Conservation (phyloP, 306 rosid genomes). For the Quercus parvula region DNA sequence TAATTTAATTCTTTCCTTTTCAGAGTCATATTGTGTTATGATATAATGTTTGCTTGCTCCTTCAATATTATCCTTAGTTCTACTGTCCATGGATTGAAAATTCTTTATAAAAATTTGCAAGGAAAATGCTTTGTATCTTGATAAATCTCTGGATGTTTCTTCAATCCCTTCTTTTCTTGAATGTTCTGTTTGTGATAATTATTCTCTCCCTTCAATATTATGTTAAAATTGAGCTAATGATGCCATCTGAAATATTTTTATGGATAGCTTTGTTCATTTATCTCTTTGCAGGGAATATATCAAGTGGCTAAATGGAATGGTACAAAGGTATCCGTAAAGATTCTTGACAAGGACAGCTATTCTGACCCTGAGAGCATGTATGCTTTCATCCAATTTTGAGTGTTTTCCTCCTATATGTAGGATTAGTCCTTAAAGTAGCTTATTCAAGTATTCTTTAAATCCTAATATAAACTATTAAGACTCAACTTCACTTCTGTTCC, state of each 20-base stretch:
- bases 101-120: too few species aligned
- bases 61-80: too few species aligned
- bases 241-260: background rate
- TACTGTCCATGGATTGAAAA: too few species aligned
- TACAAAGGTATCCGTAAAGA: conserved; percentile 92
- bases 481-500: background rate
- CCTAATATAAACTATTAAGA: background rate
- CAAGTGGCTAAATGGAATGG: conserved; percentile 99
- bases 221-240: background rate
- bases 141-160: too few species aligned
- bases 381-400: conserved; percentile 28
- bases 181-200: background rate
- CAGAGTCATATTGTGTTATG: too few species aligned
- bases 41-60: too few species aligned
- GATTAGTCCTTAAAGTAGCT: background rate
- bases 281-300: conserved; percentile 66
- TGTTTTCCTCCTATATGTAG: background rate
- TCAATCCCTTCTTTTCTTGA: too few species aligned
- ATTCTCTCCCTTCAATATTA: background rate
- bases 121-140: too few species aligned
- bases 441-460: background rate
- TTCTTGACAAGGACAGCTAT: conserved; percentile 85
- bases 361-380: conserved; percentile 87
- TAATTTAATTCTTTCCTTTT: background rate
- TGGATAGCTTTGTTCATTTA: conserved; percentile 12